A percentile compares a stretch with the other conserved stretches of the same genome.
Evolutionary conservation across 1,139 yeast species (phyloP).

Genomic region (Sugiyamaella castrensis): DNA sequence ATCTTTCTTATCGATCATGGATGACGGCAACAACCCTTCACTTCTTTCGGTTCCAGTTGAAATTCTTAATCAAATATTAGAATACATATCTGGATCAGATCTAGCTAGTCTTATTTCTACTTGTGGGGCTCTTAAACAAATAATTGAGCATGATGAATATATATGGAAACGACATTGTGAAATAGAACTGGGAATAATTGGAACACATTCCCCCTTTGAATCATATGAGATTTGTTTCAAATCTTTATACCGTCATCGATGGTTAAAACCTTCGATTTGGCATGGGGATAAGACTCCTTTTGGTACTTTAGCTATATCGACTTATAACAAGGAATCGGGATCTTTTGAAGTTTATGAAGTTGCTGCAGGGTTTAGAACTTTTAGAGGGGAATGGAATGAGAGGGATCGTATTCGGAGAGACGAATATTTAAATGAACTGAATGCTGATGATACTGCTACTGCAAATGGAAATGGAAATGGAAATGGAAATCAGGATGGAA

Average conservation of each 20-base stretch:
- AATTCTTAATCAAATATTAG: slow-evolving; percentile 23
- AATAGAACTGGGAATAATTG: slow-evolving; percentile 10
- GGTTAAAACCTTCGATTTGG: slow-evolving; percentile 34
- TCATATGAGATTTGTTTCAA: slow-evolving; percentile 22
- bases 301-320: slow-evolving; percentile 31
- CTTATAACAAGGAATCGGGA: slow-evolving; percentile 26
- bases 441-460: background rate
- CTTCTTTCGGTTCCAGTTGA: slow-evolving; percentile 27
- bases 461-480: background rate
- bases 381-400: background rate
- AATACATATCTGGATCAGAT: slow-evolving; percentile 24
- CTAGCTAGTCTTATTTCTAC: slow-evolving; percentile 24
- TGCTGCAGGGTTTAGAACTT: background rate
- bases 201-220: slow-evolving; percentile 20
- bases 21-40: background rate
- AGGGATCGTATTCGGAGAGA: background rate
- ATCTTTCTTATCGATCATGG: background rate
- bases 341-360: slow-evolving; percentile 22
- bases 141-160: slow-evolving; percentile 19
- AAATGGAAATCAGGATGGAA: background rate
- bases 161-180: slow-evolving; percentile 25
- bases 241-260: slow-evolving; percentile 24
- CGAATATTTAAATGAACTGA: background rate
- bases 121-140: slow-evolving; percentile 21
- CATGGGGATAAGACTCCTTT: slow-evolving; percentile 31